Evolutionary conservation across 2,329 filamentous ascomycete species (phyloP), one percentile per base, ranked within the genome.

Genomic region (Alternaria incomplexa): DNA sequence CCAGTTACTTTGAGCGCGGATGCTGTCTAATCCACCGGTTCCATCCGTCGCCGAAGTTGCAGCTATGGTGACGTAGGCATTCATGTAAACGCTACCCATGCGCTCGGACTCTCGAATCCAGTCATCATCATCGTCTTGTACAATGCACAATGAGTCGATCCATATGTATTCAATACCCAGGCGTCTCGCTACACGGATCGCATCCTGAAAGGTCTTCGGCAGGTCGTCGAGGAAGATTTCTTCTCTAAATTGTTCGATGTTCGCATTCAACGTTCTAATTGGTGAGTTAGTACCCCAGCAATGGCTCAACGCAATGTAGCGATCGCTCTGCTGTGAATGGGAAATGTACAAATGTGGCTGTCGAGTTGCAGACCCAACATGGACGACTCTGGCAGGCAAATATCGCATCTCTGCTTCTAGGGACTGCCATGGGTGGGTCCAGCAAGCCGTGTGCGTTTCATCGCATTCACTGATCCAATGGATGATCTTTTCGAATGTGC

Each of bases 121-220:
- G 32, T 40, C 13, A 1, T 8, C 7, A 15, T n/a, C 1, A 4
- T 40, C 4, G 8, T 40, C 32, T 40, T 40, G 32, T 4, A 40
- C 8, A 0, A 40, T 40, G 4, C 32, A 40, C 32, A 40, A 3
- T 5, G 32, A 40, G n/a, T 40, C 32, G 1, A 40, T 40, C 32
- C 32, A 40, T 15, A 40, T 40, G 4, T n/a, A 40, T 1, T 40
- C 15, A 4, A 40, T 40, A 9, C 4, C 8, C 8, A 40, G 15
- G 15, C 8, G 7, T 5, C 32, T 40, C n/a, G 15, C 4, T 0
- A n/a, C 4, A 2, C 1, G 4, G 1, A 40, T 1, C 0, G 32
- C 32, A n/a, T 40, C 32, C 32, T 40, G 32, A 4, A 40, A 40
- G 3, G 32, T 40, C 8, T n/a, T 40, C 4, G 32, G n/a, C 7